Conservation (phyloP, 2,329 filamentous ascomycete genomes). For the Plenodomus lindquistii region DNA sequence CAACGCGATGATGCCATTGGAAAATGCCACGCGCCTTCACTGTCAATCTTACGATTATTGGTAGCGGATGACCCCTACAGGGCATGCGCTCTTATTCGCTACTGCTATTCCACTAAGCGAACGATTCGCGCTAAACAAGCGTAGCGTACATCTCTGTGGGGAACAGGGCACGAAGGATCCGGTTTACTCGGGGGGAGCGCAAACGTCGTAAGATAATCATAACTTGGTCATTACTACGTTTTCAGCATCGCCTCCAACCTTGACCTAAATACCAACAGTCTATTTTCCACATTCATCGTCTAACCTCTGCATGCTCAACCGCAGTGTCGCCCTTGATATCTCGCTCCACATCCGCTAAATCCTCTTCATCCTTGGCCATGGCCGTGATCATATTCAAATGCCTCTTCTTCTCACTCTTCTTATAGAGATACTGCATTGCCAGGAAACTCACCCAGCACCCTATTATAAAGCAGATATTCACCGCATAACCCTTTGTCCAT, state of each 20-base stretch:
- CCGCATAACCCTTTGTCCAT: slow-evolving; percentile 56
- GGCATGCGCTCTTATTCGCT: too few relatives aligned
- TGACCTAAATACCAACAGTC: too few relatives aligned
- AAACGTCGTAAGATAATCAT: too few relatives aligned
- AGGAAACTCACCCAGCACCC: slow-evolving; percentile 51
- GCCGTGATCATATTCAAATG: slow-evolving; percentile 11
- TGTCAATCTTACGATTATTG: background rate
- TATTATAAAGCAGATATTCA: slow-evolving; percentile 52
- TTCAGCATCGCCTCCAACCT: too few relatives aligned
- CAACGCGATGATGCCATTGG: background rate
- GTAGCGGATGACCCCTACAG: too few relatives aligned
- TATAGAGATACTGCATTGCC: slow-evolving; percentile 44
- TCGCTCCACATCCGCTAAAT: slow-evolving; percentile 13
- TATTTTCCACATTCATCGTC: too few relatives aligned
- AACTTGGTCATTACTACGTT: too few relatives aligned
- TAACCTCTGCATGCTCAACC: slow-evolving; percentile 26
- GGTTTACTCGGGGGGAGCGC: too few relatives aligned
- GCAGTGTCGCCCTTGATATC: slow-evolving; percentile 24
- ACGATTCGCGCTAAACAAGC: too few relatives aligned
- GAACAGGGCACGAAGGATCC: too few relatives aligned
- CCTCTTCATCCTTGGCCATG: slow-evolving; percentile 31
- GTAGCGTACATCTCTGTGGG: too few relatives aligned
- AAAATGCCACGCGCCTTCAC: background rate
- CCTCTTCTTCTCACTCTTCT: slow-evolving; percentile 33
- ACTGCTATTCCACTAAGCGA: too few relatives aligned